A percentile compares a stretch with the other conserved stretches of the same genome.
Evolutionary conservation across 164 flowering plant species (phyloP).

Genomic region (Santalum album): DNA sequence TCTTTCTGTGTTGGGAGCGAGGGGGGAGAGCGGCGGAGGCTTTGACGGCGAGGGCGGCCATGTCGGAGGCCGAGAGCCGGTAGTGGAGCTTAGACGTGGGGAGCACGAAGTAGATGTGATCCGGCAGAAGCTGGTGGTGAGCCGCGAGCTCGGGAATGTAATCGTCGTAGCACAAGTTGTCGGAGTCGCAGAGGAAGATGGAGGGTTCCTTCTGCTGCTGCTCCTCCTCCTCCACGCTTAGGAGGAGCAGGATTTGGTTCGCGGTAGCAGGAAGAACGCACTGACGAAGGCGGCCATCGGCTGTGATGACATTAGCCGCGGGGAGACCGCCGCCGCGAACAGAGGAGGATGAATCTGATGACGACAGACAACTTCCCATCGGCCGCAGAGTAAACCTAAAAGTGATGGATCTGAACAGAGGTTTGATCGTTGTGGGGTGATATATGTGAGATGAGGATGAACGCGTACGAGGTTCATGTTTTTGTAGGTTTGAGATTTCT

Average conservation of each 20-base stretch:
- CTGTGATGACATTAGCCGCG: constrained; percentile 30
- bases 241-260: constrained; percentile 26
- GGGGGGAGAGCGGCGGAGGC: constrained; percentile 42
- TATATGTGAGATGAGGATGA: no score
- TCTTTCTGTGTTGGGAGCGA: no score
- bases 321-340: neutral
- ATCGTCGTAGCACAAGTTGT: constrained; percentile 34
- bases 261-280: constrained; percentile 28
- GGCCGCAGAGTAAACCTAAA: no score
- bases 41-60: constrained; percentile 63
- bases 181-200: constrained; percentile 41
- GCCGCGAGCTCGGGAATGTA: constrained; percentile 32
- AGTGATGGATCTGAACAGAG: no score
- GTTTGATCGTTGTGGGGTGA: no score
- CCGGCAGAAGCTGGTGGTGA: constrained; percentile 17
- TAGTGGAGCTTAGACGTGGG: constrained; percentile 25
- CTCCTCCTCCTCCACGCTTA: no score
- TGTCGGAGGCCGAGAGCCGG: constrained; percentile 38
- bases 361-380: neutral
- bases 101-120: constrained; percentile 52
- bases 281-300: constrained; percentile 28
- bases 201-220: no score
- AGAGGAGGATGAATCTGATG: no score
- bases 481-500: no score
- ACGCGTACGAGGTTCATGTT: no score